Percentiles rank a stretch among this genome's conserved stretches.
Evolutionary conservation across 768 basidiomycete genomes (phyloP).

Genomic region (Tulasnella sp.): DNA sequence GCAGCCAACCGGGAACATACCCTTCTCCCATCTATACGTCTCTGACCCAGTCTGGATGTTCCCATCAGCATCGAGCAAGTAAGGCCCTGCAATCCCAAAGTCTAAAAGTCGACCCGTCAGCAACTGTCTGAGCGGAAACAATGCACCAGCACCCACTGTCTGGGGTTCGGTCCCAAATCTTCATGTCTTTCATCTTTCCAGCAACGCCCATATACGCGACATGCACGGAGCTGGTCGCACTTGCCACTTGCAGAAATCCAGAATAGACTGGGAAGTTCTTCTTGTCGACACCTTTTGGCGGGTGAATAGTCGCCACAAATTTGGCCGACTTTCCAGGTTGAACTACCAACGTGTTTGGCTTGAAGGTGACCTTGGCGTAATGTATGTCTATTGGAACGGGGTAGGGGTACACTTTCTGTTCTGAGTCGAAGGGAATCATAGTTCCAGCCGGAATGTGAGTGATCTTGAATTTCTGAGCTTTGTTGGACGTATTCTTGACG

Average conservation of each 20-base stretch:
- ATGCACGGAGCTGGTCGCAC: slow-evolving; percentile 37
- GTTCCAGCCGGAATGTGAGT: slow-evolving; percentile 62
- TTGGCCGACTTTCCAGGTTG: slow-evolving; percentile 50
- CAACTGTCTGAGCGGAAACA: neutral
- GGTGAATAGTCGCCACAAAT: slow-evolving; percentile 57
- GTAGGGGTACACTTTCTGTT: slow-evolving; percentile 52
- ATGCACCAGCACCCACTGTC: slow-evolving; percentile 9
- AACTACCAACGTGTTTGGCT: slow-evolving; percentile 51
- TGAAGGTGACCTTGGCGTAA: slow-evolving; percentile 54
- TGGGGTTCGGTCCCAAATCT: slow-evolving; percentile 54
- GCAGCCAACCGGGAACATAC: neutral
- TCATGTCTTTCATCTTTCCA: slow-evolving; percentile 51
- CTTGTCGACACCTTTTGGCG: slow-evolving; percentile 50
- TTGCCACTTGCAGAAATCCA: slow-evolving; percentile 54
- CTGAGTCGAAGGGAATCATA: slow-evolving; percentile 51
- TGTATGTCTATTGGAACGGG: slow-evolving; percentile 56
- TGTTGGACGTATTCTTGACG: slow-evolving; percentile 55
- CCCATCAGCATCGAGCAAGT: too few relatives aligned
- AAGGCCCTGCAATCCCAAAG: too few relatives aligned
- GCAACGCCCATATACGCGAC: slow-evolving; percentile 53
- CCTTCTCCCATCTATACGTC: too few relatives aligned
- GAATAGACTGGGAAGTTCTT: slow-evolving; percentile 60
- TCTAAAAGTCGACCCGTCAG: neutral
- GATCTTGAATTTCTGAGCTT: slow-evolving; percentile 52
- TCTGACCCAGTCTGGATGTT: too few relatives aligned